Evolutionary conservation across 768 basidiomycete species (phyloP), one percentile per base, ranked within the genome.

Genomic region (Psilocybe cubensis): DNA sequence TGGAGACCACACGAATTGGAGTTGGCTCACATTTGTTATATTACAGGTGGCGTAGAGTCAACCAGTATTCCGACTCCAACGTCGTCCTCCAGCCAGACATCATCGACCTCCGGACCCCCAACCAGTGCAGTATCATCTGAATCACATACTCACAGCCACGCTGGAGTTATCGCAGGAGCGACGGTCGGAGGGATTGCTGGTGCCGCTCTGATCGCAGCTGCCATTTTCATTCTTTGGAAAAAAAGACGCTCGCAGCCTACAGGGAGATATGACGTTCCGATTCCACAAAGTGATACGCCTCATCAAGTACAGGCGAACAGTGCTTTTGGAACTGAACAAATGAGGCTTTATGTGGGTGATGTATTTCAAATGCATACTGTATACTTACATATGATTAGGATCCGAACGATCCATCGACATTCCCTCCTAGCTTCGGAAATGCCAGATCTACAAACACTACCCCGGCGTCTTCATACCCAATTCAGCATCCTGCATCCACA

Each of bases 121-220:
- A 3, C 1, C 21, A 8, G 24, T 4, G 18, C 24, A 18, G 17
- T 3, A 17, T 12, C 23, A 18, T 12, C 17, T 14, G 4, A 25
- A 5, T 25, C 25, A 24, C 23, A 28, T 18, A 12, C 18, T 31
- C 52, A 31, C 27, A 25, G 28, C 20, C 4, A 44, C 10, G 41
- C 42, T 10, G 51, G 51, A 27, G 41, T 40, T 5, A 53, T 53
- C 20, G 52, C 52, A 29, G 52, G 52, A 28, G 52, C 40, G 7
- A 25, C 27, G 12, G 41, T 53, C 21, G 52, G 52, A 20, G 52
- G 52, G 8, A 31, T 53, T 25, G 41, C 33, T 3, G 52, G 52
- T 23, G 14, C 41, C n/a, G 41, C 27, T 1, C 7, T 33, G 2
- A 17, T 53, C 1, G 40, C 25, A 3, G 24, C 8, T 11, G 9